Evolutionary conservation across 306 rosid species (phyloP).

Genomic region (Datisca glomerata): DNA sequence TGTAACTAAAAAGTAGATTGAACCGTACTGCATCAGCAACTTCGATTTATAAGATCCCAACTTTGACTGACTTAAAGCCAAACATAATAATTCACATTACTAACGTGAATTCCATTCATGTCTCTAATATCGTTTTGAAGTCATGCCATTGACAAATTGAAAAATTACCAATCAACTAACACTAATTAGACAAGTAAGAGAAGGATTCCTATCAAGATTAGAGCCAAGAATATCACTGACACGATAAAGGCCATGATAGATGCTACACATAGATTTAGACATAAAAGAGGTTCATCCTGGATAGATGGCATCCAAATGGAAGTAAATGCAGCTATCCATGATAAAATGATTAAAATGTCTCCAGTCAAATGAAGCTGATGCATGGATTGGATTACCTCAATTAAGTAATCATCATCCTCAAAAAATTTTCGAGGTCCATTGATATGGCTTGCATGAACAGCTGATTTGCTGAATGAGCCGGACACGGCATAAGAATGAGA

Average conservation of each 20-base stretch:
- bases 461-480: conserved; percentile 23
- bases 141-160: too few species aligned
- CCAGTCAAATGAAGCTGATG: neutral
- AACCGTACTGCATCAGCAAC: conserved; percentile 1
- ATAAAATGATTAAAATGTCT: neutral
- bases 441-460: conserved; percentile 21
- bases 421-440: conserved; percentile 22
- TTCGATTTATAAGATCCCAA: conserved; percentile 1
- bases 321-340: neutral
- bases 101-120: too few species aligned
- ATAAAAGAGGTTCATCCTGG: too few species aligned
- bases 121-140: too few species aligned
- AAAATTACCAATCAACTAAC: too few species aligned
- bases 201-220: too few species aligned
- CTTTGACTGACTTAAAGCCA: neutral
- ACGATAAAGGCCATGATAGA: neutral
- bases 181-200: too few species aligned
- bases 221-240: too few species aligned
- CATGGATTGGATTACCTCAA: conserved; percentile 42
- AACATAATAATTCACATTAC: neutral
- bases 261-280: neutral
- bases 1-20: too few species aligned
- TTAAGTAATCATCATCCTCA: conserved; percentile 43
- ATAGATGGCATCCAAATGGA: too few species aligned
- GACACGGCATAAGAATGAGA: conserved; percentile 25